Evolutionary conservation across 1,284 basidiomycete genomes (phyloP).

Genomic region (Microbotryomycetes sp.): DNA sequence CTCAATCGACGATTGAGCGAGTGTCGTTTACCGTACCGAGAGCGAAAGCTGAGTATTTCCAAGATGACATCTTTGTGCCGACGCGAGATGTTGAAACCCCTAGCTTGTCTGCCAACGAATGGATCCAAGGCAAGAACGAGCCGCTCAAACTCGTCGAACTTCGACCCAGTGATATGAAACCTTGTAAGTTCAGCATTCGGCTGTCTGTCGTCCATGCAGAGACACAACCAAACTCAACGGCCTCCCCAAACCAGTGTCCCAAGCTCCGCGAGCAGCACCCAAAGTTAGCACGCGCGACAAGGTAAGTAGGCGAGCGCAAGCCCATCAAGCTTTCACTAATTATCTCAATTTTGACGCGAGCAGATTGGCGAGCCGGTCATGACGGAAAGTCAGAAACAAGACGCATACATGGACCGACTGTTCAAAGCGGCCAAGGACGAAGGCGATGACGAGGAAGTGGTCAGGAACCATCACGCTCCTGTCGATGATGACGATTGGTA

Average conservation of each 20-base stretch:
- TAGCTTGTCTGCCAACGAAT: slow-evolving; percentile 34
- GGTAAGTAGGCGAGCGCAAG: slow-evolving; percentile 1
- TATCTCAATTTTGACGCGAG: background rate
- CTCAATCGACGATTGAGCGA: slow-evolving; percentile 72
- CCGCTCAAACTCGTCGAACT: slow-evolving; percentile 35
- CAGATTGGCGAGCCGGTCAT: slow-evolving; percentile 25
- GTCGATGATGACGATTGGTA: slow-evolving; percentile 35
- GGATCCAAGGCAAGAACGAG: slow-evolving; percentile 39
- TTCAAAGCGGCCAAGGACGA: slow-evolving; percentile 29
- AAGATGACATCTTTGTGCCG: slow-evolving; percentile 48
- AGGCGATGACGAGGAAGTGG: slow-evolving; percentile 23
- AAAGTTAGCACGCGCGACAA: slow-evolving; percentile 18
- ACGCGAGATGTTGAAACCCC: slow-evolving; percentile 41
- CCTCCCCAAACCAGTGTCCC: no score
- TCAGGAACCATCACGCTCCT: slow-evolving; percentile 13
- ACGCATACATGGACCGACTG: slow-evolving; percentile 31
- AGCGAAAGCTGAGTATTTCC: slow-evolving; percentile 47
- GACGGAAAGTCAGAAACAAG: slow-evolving; percentile 33
- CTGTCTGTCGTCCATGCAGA: background rate
- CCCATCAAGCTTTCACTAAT: background rate
- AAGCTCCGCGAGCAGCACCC: slow-evolving; percentile 19
- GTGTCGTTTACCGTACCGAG: slow-evolving; percentile 47
- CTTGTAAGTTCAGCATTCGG: background rate
- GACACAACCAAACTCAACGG: no score
- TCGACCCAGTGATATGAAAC: slow-evolving; percentile 42